phyloP scores from a whole-genome alignment of 2,329 filamentous ascomycete species.

The Penicillium sp. region DNA sequence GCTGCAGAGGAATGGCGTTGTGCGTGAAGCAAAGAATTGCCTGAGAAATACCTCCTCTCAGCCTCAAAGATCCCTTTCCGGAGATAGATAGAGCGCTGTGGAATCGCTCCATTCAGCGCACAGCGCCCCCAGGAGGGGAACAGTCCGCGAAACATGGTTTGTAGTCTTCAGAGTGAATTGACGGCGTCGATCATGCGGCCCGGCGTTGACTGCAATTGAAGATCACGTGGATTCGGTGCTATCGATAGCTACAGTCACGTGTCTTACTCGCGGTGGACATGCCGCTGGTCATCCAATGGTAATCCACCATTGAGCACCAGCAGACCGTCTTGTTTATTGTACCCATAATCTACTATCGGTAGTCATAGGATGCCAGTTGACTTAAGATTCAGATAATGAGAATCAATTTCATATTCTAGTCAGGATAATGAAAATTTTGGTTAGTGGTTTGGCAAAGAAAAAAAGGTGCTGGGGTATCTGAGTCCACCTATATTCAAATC shows the following conservation, averaged over 20 bases:
- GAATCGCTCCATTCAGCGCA: constrained; percentile 15
- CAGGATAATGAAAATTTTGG: too few species aligned
- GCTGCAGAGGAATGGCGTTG: constrained; percentile 33
- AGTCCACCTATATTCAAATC: too few species aligned
- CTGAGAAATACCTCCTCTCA: constrained; percentile 39
- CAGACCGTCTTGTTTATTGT: too few species aligned
- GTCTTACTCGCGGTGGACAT: too few species aligned
- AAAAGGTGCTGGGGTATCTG: too few species aligned
- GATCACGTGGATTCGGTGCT: constrained; percentile 21
- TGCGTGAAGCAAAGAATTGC: constrained; percentile 32
- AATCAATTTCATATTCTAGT: too few species aligned
- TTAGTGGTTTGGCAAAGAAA: too few species aligned
- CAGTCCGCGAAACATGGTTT: constrained; percentile 36
- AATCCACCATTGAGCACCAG: too few species aligned
- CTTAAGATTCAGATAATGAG: too few species aligned
- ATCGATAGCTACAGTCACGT: constrained; percentile 19
- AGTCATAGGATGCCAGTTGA: too few species aligned
- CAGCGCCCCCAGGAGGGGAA: constrained; percentile 30
- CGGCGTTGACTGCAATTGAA: not conserved
- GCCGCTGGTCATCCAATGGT: too few species aligned
- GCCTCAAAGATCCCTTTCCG: constrained; percentile 23
- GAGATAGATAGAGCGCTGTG: constrained; percentile 16
- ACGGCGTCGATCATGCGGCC: constrained; percentile 15
- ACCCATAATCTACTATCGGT: too few species aligned
- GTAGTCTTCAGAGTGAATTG: constrained; percentile 18